Conservation (phyloP, 1,284 basidiomycete species). For the Wallemia ichthyophaga region DNA sequence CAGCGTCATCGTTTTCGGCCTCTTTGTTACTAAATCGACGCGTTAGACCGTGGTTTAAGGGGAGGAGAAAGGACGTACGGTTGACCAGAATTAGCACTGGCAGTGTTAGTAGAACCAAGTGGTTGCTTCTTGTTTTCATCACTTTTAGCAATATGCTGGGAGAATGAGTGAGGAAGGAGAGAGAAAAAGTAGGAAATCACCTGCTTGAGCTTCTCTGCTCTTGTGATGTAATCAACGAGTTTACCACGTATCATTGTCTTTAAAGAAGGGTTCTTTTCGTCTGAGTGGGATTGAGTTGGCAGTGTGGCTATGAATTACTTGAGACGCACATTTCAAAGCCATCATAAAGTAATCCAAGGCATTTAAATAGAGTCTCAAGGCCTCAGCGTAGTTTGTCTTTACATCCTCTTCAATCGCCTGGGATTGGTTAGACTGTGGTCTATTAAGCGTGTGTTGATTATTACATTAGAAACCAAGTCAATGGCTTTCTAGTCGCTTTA, state of each 20-base stretch:
- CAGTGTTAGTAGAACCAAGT: constrained; percentile 32
- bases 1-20: constrained; percentile 56
- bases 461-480: constrained; percentile 57
- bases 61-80: constrained; percentile 22
- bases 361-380: constrained; percentile 56
- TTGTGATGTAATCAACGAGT: constrained; percentile 67
- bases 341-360: constrained; percentile 96
- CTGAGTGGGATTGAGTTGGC: constrained; percentile 19
- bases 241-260: constrained; percentile 64
- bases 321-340: constrained; percentile 34
- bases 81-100: constrained; percentile 31
- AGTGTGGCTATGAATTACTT: neutral
- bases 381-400: constrained; percentile 77
- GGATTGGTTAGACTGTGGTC: neutral
- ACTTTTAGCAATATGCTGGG: constrained; percentile 27
- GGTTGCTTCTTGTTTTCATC: constrained; percentile 39
- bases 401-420: constrained; percentile 73
- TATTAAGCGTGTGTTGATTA: too few relatives aligned
- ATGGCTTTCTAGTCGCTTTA: constrained; percentile 42
- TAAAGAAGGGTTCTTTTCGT: constrained; percentile 87
- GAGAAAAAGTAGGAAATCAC: constrained; percentile 5
- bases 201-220: constrained; percentile 75
- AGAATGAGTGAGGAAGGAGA: neutral
- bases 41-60: constrained; percentile 2
- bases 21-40: constrained; percentile 12